Evolutionary conservation across 1,284 basidiomycete genomes (phyloP), one percentile per base, ranked within the genome.

Genomic region (Malassezia nana): DNA sequence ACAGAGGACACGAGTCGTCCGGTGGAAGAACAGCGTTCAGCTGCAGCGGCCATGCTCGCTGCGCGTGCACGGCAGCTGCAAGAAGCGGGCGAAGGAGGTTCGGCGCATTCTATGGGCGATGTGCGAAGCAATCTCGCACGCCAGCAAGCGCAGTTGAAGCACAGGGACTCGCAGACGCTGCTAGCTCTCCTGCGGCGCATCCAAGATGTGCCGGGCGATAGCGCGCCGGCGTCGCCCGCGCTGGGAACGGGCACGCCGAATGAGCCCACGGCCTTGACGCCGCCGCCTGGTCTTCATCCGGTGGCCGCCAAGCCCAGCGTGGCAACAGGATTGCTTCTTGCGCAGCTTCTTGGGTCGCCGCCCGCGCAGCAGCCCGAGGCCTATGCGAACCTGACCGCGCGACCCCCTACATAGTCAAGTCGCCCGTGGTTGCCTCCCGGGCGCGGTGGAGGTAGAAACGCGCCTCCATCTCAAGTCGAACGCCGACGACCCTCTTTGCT

Each of bases 301-400:
- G 12, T 16, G 26, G 22, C 47, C n/a, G 24, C 22, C 20, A 18
- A 50, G 47, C 54, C 54, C 18, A 51, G 41, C 22, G n/a, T 43
- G 25, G 54, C 48, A 6, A 56, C 59, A 5, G 67, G 69, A 29
- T 62, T 68, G 43, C 60, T 69, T 7, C 55, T 72, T 38, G 69
- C 67, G n/a, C 69, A 72, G 49, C 43, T 72, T 40, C 61, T 72
- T n/a, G 54, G 54, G 22, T 50, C 41, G 18, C 54, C 49, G 31
- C 38, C 45, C n/a, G 31, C 46, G n/a, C 40, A 44, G 46, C 46
- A 30, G 15, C 16, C 40, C 26, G 52, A 49, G 16, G n/a, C 38
- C 16, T 46, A 18, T 24, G 18, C 31, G 4, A 9, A 18, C 13
- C 10, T 46, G 3, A 5, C 42, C 2, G 25, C 18, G 15, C 15